Base-by-base conservation (phyloP, 257 asterid species). In the Handroanthus guayacan region DNA sequence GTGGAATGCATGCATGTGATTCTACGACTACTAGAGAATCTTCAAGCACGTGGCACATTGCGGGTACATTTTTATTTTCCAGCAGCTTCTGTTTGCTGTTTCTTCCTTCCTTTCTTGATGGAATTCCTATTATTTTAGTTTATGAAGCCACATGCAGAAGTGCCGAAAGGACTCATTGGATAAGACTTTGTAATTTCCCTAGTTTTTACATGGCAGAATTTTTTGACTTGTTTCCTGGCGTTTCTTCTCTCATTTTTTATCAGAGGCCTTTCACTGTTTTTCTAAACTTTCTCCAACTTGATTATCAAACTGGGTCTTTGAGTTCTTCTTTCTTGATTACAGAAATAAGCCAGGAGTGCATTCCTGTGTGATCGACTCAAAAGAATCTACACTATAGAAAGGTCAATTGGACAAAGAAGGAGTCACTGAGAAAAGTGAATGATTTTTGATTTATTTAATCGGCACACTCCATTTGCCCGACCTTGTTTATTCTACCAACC, bases 11-110 rank as follows among this genome's bases (percentile, higher is more conserved):
- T 91, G 84, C 90, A 90, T 72, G 87, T 89, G 85, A 72, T 95
- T 74, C 50, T 93, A 69, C 90, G 93, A 78, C 93, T 92, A 50
- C 80, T 91, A 90, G 99, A 95, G 90, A 85, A 78, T 81, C 99
- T 95, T 84, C 93, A 95, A 88, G 83, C 86, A 52, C 92, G 86
- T 76, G 98, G 99, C 80, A 77, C 93, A 50, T 84, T 95, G 80
- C 87, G 98, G 96, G 99, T 95, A 88, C 72, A 71, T 38, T 52
- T 69, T 62, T 52, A 5, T 50, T 50, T 50, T 62, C 41, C 12
- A 72, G 75, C 31, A 64, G 66, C 47, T 75, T 57, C 62, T 67
- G 58, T 62, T 18, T 76, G 34, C 55, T 9, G 55, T 56, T 72
- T 61, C 63, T 50, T 51, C 10, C 13, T 17, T 54, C 3, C 57